Evolutionary conservation across 495 filamentous ascomycete genomes (phyloP).

Genomic region (Oleoguttula mirabilis): DNA sequence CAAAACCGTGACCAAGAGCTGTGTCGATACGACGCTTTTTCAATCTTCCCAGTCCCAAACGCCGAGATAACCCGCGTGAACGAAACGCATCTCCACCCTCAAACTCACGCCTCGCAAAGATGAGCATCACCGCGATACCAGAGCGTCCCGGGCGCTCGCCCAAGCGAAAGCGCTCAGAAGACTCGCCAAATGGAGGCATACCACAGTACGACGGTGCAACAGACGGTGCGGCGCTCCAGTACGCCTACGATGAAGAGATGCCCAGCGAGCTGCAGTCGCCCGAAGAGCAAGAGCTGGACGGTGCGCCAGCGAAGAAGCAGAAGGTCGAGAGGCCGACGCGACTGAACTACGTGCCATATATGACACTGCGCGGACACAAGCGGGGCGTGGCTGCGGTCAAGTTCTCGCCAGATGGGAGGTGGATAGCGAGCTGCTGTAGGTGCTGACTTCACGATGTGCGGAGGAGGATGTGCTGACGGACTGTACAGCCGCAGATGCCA

Average conservation of each 20-base stretch:
- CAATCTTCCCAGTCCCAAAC: too few species aligned
- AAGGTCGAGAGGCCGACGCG: conserved; percentile 22
- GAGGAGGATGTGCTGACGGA: conserved; percentile 1
- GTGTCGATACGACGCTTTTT: too few species aligned
- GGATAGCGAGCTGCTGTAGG: conserved; percentile 78
- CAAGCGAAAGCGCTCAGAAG: conserved; percentile 9
- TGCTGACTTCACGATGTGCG: conserved; percentile 2
- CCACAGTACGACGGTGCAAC: conserved; percentile 2
- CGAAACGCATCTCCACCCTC: too few species aligned
- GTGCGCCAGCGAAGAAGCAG: conserved; percentile 6
- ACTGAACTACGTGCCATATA: conserved; percentile 48
- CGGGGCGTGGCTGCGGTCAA: conserved; percentile 72
- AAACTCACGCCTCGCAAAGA: too few species aligned
- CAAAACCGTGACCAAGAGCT: too few species aligned
- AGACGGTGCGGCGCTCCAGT: conserved; percentile 10
- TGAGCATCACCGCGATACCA: not conserved
- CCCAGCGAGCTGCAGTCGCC: conserved; percentile 13
- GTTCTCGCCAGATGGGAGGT: conserved; percentile 78
- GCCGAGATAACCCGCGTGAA: too few species aligned
- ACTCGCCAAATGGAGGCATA: not conserved
- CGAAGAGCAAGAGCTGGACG: conserved; percentile 5
- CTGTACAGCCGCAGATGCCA: conserved; percentile 61
- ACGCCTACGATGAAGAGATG: conserved; percentile 18
- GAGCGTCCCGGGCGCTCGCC: conserved; percentile 1
- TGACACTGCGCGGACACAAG: conserved; percentile 61